Percentiles rank a stretch among this genome's conserved stretches.
Evolutionary conservation across 2,329 filamentous ascomycete genomes (phyloP).

Genomic region (Colletotrichum sp.): DNA sequence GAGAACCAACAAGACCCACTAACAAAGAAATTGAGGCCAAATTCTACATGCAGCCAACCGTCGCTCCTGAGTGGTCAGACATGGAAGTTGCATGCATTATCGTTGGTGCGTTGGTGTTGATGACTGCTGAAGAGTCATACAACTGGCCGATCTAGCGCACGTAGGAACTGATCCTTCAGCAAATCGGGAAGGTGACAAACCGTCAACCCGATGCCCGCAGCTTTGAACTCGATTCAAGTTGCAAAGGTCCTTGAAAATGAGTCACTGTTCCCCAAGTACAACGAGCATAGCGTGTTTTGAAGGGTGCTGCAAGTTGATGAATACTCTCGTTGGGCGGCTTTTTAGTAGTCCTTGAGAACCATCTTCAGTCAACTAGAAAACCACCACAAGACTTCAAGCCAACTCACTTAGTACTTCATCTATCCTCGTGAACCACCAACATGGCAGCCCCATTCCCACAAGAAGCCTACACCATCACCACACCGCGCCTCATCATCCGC

Average conservation of each 20-base stretch:
- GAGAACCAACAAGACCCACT: neutral
- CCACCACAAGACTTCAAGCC: neutral
- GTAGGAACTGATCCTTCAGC: neutral
- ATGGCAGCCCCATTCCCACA: slow-evolving; percentile 15
- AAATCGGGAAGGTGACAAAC: neutral
- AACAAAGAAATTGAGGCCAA: neutral
- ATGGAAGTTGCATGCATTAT: neutral
- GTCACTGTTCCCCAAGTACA: neutral
- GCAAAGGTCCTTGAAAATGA: neutral
- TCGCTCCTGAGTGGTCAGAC: neutral
- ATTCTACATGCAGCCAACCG: neutral
- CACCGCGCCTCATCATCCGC: slow-evolving; percentile 45
- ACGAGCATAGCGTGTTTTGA: neutral
- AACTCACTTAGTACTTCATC: neutral
- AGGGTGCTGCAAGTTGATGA: accelerated
- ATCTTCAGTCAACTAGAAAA: neutral
- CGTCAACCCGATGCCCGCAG: neutral
- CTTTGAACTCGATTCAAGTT: neutral
- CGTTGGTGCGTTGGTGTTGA: neutral
- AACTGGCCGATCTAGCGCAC: neutral
- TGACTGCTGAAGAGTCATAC: neutral
- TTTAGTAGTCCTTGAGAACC: neutral
- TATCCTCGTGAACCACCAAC: neutral
- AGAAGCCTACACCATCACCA: slow-evolving; percentile 36
- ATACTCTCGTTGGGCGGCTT: neutral